phyloP scores from a whole-genome alignment of 495 filamentous ascomycete species.

The Hypoxylon lienhwacheense region DNA sequence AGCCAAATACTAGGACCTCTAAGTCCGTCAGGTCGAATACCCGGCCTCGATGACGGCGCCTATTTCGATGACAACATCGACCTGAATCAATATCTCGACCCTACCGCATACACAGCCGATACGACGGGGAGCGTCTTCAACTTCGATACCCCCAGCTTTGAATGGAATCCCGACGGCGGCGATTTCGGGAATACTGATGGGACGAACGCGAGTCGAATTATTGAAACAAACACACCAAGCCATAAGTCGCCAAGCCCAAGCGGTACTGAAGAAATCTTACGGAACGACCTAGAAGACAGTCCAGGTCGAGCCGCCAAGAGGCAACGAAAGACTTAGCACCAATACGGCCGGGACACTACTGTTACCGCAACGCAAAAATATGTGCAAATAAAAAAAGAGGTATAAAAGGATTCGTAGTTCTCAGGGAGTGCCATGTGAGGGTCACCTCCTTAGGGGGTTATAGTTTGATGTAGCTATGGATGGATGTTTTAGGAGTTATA shows the following conservation, averaged over 20 bases:
- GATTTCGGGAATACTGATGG: constrained; percentile 29
- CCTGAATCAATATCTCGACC: constrained; percentile 70
- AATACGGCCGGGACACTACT: neutral
- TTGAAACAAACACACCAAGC: constrained; percentile 39
- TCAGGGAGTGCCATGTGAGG: neutral
- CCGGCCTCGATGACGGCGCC: constrained; percentile 62
- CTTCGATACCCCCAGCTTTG: constrained; percentile 38
- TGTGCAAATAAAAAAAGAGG: neutral
- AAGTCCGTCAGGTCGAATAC: constrained; percentile 77
- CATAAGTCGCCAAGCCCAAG: constrained; percentile 48
- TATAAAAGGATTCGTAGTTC: neutral
- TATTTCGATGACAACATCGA: constrained; percentile 58
- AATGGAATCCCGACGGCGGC: constrained; percentile 32
- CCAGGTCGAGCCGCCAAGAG: constrained; percentile 46
- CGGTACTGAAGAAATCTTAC: constrained; percentile 50
- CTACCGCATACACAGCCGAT: constrained; percentile 57
- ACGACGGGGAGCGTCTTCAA: constrained; percentile 42
- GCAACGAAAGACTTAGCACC: constrained; percentile 37
- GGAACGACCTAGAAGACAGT: constrained; percentile 43
- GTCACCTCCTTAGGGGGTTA: neutral
- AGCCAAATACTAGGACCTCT: constrained; percentile 71
- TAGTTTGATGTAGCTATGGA: neutral
- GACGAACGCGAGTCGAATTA: constrained; percentile 34
- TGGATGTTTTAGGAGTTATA: neutral
- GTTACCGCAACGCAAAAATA: neutral